Evolutionary conservation across 257 asterid genomes (phyloP), one percentile per base, ranked within the genome.

Genomic region (Handroanthus guayacan): DNA sequence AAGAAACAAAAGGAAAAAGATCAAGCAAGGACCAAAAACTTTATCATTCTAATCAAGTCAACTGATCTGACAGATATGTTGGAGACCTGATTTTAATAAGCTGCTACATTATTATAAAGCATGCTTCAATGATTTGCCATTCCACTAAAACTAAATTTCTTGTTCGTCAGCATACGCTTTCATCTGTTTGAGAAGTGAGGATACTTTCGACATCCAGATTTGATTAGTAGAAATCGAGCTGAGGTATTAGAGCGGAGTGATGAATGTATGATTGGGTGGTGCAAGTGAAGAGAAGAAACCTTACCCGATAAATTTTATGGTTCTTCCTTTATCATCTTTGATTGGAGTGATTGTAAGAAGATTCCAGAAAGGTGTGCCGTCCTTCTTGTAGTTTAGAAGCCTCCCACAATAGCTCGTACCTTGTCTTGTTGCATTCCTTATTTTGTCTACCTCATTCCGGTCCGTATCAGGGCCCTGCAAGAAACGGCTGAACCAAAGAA

Each of bases 351-450:
- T 31, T 6, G 99, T 95, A 70, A 95, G 80, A 64, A 95, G 86
- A 86, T 95, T 95, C 99, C 99, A 95, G 74, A 95, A 95, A 62
- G 93, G 98, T 48, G 96, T 92, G 44, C 99, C 99, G 65, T 95
- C 88, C 83, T 95, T 95, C 88, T 91, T 95, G 86, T 93, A 95
- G 84, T 95, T 95, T 69, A 95, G 85, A 60, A 95, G 89, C 93
- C 99, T 87, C 71, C 99, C 99, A 79, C 99, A 95, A 69, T 91
- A 95, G 88, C 97, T 91, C 34, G 76, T 80, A 51, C 99, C 99
- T 3, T 89, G 79, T 86, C 48, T 88, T 50, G 86, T 78, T 5
- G 99, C 97, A 6, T 51, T 76, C 67, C 98, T 75, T 58, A 95
- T 90, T 81, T 90, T 95, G 6, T 58, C 97, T 13, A 95, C 98